Conservation (phyloP, 768 basidiomycete species). For the Lactarius sanguifluus region DNA sequence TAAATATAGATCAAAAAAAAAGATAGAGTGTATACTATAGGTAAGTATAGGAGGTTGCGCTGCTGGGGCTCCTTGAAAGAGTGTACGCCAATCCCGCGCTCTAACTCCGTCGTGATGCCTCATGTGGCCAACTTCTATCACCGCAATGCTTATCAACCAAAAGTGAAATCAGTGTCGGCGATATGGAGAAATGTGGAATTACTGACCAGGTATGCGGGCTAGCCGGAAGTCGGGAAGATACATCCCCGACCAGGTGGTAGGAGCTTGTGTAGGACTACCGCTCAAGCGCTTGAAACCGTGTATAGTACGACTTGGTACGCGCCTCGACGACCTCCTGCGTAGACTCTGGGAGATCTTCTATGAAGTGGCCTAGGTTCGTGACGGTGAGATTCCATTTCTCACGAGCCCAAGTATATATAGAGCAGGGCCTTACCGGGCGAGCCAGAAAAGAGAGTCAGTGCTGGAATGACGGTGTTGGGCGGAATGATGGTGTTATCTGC, state of each 20-base stretch:
- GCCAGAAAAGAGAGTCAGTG: constrained; percentile 79
- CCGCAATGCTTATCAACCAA: neutral
- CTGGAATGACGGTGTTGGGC: constrained; percentile 90
- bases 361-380: constrained; percentile 59
- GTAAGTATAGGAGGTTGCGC: neutral
- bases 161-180: neutral
- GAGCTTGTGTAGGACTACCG: constrained; percentile 16
- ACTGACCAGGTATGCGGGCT: neutral
- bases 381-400: neutral
- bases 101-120: neutral
- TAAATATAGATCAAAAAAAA: neutral
- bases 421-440: constrained; percentile 67
- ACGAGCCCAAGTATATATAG: neutral
- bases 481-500: constrained; percentile 89
- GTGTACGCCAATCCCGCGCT: neutral
- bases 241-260: neutral
- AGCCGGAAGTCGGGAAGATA: neutral
- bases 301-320: constrained; percentile 82
- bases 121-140: constrained; percentile 1
- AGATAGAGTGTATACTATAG: neutral
- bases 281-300: constrained; percentile 66
- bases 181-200: neutral
- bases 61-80: neutral
- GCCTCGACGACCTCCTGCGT: constrained; percentile 91
- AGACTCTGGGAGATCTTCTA: constrained; percentile 87